A percentile compares a stretch with the other conserved stretches of the same genome.
Conservation (phyloP, 768 basidiomycete genomes). For the Rhizopogon sp. region DNA sequence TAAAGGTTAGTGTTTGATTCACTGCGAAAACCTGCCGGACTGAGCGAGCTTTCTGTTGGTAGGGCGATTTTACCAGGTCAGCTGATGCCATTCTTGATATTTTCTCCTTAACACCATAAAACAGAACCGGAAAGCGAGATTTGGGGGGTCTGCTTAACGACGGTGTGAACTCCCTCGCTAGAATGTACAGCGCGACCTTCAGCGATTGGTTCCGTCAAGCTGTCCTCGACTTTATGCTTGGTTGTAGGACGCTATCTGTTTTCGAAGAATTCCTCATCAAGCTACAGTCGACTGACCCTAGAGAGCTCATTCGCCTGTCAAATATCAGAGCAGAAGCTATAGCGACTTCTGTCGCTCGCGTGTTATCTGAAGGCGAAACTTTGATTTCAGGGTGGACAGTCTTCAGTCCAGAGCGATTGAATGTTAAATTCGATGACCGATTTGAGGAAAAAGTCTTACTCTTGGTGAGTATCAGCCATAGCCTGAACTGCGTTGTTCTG, state of each 20-base stretch:
- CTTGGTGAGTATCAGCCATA: slow-evolving; percentile 50
- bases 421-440: slow-evolving; percentile 64
- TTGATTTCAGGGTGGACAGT: slow-evolving; percentile 88
- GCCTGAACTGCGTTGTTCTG: neutral
- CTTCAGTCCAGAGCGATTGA: slow-evolving; percentile 76
- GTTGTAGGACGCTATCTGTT: slow-evolving; percentile 78
- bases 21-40: neutral
- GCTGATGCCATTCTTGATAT: neutral
- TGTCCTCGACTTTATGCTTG: slow-evolving; percentile 89
- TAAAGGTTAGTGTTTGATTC: slow-evolving; percentile 55
- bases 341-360: slow-evolving; percentile 77
- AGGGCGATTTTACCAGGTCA: slow-evolving; percentile 88
- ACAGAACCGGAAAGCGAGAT: slow-evolving; percentile 93
- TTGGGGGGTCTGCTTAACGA: slow-evolving; percentile 89
- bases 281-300: slow-evolving; percentile 87
- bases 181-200: slow-evolving; percentile 86
- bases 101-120: slow-evolving; percentile 5
- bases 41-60: neutral
- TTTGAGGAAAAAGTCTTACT: slow-evolving; percentile 95
- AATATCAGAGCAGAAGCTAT: slow-evolving; percentile 91
- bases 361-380: slow-evolving; percentile 71
- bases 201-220: slow-evolving; percentile 98
- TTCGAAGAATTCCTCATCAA: slow-evolving; percentile 93
- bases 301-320: slow-evolving; percentile 82
- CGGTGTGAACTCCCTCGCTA: slow-evolving; percentile 89